These are phyloP conservation scores for Aspergillus sp. DNA, from an alignment of 2,329 filamentous ascomycete species.

Conservation along the genomic window DNA sequence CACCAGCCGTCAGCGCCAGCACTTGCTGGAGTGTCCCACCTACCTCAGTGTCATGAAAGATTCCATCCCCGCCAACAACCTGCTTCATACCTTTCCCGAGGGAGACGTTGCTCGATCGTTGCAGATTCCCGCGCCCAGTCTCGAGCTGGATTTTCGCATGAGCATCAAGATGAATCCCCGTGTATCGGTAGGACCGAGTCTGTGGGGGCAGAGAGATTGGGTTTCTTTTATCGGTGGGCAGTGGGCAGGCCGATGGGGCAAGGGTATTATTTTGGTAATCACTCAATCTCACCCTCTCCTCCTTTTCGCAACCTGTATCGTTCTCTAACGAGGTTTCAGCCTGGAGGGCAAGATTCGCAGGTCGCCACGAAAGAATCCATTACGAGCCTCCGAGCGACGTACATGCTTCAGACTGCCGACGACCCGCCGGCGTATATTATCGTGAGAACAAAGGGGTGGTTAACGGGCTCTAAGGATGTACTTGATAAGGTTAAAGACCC, in stretches of 20 bases:
- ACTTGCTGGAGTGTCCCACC: conserved; percentile 42
- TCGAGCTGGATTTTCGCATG: conserved; percentile 47
- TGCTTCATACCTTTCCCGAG: conserved; percentile 44
- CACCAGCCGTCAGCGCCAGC: conserved; percentile 43
- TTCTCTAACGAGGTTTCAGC: conserved; percentile 23
- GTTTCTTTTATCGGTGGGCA: conserved; percentile 44
- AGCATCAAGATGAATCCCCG: conserved; percentile 46
- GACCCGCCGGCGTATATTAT: conserved; percentile 44
- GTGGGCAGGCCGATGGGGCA: conserved; percentile 47
- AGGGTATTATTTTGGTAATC: conserved; percentile 42
- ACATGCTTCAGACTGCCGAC: conserved; percentile 44
- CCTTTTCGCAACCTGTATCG: conserved; percentile 10
- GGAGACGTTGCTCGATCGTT: conserved; percentile 42
- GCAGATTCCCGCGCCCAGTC: conserved; percentile 39
- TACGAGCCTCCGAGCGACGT: conserved; percentile 38
- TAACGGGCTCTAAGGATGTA: conserved; percentile 42
- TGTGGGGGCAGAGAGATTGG: conserved; percentile 46
- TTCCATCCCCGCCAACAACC: conserved; percentile 44
- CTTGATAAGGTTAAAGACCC: conserved; percentile 42
- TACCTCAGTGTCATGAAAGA: conserved; percentile 47
- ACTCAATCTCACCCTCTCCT: too few species aligned
- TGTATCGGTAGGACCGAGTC: conserved; percentile 38
- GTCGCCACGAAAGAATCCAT: conserved; percentile 41
- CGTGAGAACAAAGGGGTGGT: conserved; percentile 41
- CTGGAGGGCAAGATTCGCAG: conserved; percentile 44